phyloP scores from a whole-genome alignment of 106 monocot species.

The Dendrobium officinale region DNA sequence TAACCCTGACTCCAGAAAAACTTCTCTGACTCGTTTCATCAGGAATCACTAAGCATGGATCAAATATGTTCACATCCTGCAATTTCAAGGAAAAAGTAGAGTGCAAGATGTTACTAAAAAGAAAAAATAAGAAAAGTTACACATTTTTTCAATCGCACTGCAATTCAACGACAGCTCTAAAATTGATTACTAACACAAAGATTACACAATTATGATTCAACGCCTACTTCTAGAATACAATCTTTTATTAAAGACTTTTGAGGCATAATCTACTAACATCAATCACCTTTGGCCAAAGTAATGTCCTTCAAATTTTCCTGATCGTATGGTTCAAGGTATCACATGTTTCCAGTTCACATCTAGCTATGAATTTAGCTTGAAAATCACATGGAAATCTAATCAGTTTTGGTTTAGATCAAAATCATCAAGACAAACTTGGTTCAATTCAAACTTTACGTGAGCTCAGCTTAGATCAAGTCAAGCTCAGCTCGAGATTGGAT shows the following conservation, averaged over 20 bases:
- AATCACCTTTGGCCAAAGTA: neutral
- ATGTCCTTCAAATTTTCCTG: neutral
- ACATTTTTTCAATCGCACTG: neutral
- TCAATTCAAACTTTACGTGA: no score
- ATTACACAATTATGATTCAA: neutral
- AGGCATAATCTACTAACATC: neutral
- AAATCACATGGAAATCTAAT: no score
- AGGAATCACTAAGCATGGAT: conserved; percentile 1
- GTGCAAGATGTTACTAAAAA: neutral
- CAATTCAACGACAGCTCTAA: neutral
- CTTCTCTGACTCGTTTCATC: conserved; percentile 2
- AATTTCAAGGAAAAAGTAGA: neutral
- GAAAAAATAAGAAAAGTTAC: neutral
- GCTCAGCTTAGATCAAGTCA: no score
- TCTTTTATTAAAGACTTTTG: neutral
- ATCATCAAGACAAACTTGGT: no score
- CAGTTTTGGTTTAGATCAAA: no score
- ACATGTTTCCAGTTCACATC: no score
- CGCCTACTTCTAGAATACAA: neutral
- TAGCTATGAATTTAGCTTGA: no score
- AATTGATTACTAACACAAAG: neutral
- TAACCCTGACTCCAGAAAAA: conserved; percentile 1
- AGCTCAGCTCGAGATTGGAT: no score
- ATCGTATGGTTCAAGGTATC: neutral
- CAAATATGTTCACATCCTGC: conserved; percentile 7